A percentile compares a stretch with the other conserved stretches of the same genome.
Conservation (phyloP, 306 rosid species). For the Oxytropis ochrocephala region DNA sequence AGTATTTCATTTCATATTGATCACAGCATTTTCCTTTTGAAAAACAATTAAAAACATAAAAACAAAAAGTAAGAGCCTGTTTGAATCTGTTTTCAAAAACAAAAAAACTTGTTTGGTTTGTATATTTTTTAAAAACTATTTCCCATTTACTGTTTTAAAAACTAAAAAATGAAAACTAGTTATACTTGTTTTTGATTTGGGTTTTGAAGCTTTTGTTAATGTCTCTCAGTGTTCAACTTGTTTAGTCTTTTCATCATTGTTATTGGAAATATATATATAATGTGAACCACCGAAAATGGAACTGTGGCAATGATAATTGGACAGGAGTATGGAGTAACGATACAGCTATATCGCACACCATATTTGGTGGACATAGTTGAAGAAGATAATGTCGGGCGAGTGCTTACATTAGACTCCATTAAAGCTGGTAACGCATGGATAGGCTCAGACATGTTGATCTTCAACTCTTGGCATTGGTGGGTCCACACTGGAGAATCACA, state of each 20-base stretch:
- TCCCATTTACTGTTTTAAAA: too few species aligned
- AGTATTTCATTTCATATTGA: neutral
- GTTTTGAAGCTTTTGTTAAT: too few species aligned
- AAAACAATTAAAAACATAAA: neutral
- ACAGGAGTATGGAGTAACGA: conserved; percentile 65
- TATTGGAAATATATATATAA: neutral
- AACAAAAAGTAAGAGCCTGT: too few species aligned
- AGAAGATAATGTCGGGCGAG: conserved; percentile 49
- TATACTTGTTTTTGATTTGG: too few species aligned
- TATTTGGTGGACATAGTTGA: conserved; percentile 66
- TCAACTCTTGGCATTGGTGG: conserved; percentile 99
- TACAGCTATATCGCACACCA: conserved; percentile 62
- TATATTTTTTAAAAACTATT: too few species aligned
- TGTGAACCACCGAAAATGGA: conserved; percentile 12
- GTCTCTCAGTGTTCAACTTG: neutral
- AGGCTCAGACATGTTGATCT: conserved; percentile 65
- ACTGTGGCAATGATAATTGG: neutral
- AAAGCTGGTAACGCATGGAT: conserved; percentile 62
- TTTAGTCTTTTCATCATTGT: neutral
- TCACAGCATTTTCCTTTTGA: neutral
- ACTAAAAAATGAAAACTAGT: too few species aligned
- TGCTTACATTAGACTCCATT: conserved; percentile 59
- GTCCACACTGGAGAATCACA: conserved; percentile 67
- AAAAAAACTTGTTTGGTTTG: too few species aligned
- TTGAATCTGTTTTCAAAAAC: too few species aligned